These are phyloP conservation scores for Exophiala mesophila DNA, from an alignment of 2,329 filamentous ascomycete genomes.

Conservation along the genomic window DNA sequence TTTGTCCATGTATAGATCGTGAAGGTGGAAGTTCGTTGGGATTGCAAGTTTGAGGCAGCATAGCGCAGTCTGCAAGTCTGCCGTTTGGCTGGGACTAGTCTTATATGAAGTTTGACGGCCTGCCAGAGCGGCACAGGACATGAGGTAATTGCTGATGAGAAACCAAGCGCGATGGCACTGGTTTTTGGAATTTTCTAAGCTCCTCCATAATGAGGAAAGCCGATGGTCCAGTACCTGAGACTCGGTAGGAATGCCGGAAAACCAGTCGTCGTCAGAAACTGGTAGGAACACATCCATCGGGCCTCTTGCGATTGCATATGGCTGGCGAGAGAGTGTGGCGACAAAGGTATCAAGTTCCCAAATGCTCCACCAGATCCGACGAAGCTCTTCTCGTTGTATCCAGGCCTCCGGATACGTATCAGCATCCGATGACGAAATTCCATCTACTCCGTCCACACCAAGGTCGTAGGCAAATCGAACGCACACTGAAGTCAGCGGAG, in stretches of 20 bases:
- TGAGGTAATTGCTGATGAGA: conserved; percentile 12
- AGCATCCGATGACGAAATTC: not conserved
- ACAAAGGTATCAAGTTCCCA: conserved; percentile 17
- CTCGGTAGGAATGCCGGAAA: not conserved
- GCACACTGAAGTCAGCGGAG: conserved; percentile 93
- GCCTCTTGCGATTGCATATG: conserved; percentile 10
- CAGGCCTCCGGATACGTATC: conserved; percentile 3
- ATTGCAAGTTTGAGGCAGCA: conserved; percentile 9
- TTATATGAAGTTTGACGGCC: conserved; percentile 1
- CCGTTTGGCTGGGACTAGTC: not conserved
- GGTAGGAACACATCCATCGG: conserved; percentile 12
- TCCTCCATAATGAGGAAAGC: conserved; percentile 8
- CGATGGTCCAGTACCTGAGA: conserved; percentile 3
- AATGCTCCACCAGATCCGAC: conserved; percentile 13
- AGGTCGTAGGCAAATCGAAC: conserved; percentile 84
- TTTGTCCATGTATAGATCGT: conserved; percentile 3
- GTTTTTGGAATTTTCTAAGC: conserved; percentile 9
- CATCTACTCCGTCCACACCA: conserved; percentile 86
- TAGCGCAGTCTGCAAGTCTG: conserved; percentile 5
- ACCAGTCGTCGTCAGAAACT: conserved; percentile 14
- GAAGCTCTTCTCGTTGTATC: conserved; percentile 11
- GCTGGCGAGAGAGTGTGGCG: conserved; percentile 9
- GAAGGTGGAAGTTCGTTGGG: conserved; percentile 7
- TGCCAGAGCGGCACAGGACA: conserved; percentile 5
- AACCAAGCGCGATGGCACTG: conserved; percentile 13